These are phyloP conservation scores for Fusarium duplospermum DNA, from an alignment of 2,329 filamentous ascomycete species.

Conservation along the genomic window DNA sequence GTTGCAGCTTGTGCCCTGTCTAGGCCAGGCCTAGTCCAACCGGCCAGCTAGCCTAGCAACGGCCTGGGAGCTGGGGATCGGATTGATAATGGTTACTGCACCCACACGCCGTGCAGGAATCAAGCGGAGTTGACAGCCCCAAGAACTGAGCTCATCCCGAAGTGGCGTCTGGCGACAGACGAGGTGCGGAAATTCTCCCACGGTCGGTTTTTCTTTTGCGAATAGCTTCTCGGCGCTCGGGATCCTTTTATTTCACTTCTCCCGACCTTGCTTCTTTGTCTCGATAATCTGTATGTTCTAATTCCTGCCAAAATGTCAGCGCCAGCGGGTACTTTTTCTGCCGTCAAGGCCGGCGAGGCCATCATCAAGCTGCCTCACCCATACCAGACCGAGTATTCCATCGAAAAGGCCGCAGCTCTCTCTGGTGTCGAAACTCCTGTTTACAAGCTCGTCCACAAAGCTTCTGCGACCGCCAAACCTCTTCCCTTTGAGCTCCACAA, in stretches of 20 bases:
- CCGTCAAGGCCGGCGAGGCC: slow-evolving; percentile 48
- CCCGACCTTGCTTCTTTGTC: background rate
- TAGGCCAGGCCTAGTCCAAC: background rate
- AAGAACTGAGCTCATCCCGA: slow-evolving; percentile 15
- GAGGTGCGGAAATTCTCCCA: slow-evolving; percentile 15
- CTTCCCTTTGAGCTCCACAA: slow-evolving; percentile 48
- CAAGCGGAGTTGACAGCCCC: slow-evolving; percentile 3
- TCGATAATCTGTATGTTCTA: background rate
- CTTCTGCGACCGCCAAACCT: slow-evolving; percentile 42
- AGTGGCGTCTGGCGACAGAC: slow-evolving; percentile 10
- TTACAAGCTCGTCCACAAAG: slow-evolving; percentile 51
- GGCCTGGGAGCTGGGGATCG: slow-evolving; percentile 13
- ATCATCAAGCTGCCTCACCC: slow-evolving; percentile 63
- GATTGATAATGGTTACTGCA: slow-evolving; percentile 11
- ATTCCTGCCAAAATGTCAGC: slow-evolving; percentile 30
- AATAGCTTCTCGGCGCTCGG: slow-evolving; percentile 35
- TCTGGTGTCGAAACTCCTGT: slow-evolving; percentile 38
- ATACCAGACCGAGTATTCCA: slow-evolving; percentile 59
- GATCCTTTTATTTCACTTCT: background rate
- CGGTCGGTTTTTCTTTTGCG: slow-evolving; percentile 16
- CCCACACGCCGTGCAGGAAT: slow-evolving; percentile 2
- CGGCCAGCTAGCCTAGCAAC: slow-evolving; percentile 1
- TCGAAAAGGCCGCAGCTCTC: slow-evolving; percentile 49
- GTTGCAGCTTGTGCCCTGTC: slow-evolving; percentile 4
- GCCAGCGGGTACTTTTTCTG: slow-evolving; percentile 31